Evolutionary conservation across 2,329 filamentous ascomycete genomes (phyloP).

Genomic region (Cladophialophora chaetospira): DNA sequence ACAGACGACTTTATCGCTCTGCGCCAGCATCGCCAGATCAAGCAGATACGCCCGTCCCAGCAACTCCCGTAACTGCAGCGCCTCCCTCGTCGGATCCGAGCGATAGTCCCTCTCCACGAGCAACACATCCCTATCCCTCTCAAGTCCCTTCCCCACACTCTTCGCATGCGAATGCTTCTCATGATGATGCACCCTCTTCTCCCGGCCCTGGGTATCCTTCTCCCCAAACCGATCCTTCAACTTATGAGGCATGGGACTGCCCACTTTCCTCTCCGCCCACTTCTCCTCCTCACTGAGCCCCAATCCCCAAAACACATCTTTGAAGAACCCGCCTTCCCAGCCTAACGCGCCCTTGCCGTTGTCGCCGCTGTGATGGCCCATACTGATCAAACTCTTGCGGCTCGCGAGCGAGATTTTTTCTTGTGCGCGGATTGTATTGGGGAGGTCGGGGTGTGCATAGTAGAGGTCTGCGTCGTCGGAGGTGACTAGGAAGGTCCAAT

Average conservation of each 20-base stretch:
- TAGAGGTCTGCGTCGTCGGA: constrained; percentile 82
- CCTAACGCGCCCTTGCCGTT: constrained; percentile 60
- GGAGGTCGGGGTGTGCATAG: constrained; percentile 42
- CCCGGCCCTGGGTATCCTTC: background rate
- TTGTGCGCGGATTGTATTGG: constrained; percentile 63
- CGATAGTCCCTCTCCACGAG: constrained; percentile 28
- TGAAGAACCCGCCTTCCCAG: constrained; percentile 88
- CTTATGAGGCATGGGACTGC: constrained; percentile 26
- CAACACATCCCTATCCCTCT: background rate
- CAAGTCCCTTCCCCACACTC: background rate
- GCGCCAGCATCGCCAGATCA: constrained; percentile 73
- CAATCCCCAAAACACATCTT: constrained; percentile 77
- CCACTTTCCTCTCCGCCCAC: constrained; percentile 13
- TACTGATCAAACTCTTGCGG: constrained; percentile 60
- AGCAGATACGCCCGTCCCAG: constrained; percentile 80
- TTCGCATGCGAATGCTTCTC: background rate
- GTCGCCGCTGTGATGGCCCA: background rate
- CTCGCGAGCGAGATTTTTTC: constrained; percentile 75
- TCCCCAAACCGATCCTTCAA: constrained; percentile 13
- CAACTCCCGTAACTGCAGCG: constrained; percentile 69
- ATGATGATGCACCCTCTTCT: constrained; percentile 11
- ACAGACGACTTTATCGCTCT: constrained; percentile 72
- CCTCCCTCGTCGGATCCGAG: constrained; percentile 40
- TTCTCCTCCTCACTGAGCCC: constrained; percentile 54
- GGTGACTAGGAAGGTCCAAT: constrained; percentile 57